Base-by-base conservation (phyloP, 495 filamentous ascomycete species). In the Penicillium longicatenatum region DNA sequence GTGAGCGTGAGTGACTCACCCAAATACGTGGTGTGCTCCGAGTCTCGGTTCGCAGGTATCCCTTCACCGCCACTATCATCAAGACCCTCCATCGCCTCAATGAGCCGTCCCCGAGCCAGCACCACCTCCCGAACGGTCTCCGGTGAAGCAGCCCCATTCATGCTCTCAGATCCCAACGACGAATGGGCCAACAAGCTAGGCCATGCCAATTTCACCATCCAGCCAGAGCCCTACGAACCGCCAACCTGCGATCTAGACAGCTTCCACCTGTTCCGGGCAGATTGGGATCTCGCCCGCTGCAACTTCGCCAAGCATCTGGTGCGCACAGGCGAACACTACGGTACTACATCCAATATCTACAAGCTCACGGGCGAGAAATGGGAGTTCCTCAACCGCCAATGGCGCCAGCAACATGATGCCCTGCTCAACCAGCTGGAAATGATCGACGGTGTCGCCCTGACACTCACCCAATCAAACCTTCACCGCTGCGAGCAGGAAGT, bases 191-290 rank as follows among this genome's bases (percentile, higher is more conserved):
- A 85, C 62, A 86, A 84, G 55, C 84, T 97, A 4, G 92, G 92
- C 14, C 92, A 97, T 67, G 91, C 92, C 44, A 96, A 97, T 67
- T 97, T 93, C 73, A 92, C 83, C 63, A 94, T 97, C 59, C 76
- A 86, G 16, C 92, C 92, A 2, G 86, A 85, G 65, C 92, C 92
- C 0, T 96, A 97, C 63, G 62, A 80, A 11, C 89, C 91, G 0
- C 80, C 87, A 29, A 63, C 62, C 0, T 84, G 75, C 57, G 80
- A 86, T 52, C 60, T 89, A 1, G 77, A 82, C 9, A 79, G 84
- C 10, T 87, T 91, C 57, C 83, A 83, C 16, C 76, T 82, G 57
- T 74, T 97, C 51, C 86, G 89, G 21, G 76, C 82, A 16, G 85
- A 94, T 59, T 96, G 92, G 92, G 86, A 93, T 63, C 72, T 81